Percentiles rank a stretch among this genome's conserved stretches.
phyloP scores from a whole-genome alignment of 768 basidiomycete genomes.

The Boletus reticuloceps region DNA sequence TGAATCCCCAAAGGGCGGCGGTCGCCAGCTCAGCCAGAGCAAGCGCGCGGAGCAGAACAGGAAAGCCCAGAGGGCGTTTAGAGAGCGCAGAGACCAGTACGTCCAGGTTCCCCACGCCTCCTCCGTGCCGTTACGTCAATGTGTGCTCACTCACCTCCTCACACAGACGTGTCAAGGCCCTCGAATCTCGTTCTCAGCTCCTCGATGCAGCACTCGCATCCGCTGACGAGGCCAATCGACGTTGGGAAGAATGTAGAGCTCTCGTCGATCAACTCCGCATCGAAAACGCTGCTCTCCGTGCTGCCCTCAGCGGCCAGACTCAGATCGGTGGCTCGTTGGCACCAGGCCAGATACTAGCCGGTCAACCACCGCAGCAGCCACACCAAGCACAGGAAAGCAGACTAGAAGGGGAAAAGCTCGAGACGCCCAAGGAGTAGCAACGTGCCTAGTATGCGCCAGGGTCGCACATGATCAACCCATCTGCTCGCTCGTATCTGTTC shows the following conservation, averaged over 20 bases:
- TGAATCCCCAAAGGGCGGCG: constrained; percentile 22
- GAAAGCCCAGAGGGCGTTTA: constrained; percentile 89
- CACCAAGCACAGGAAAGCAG: constrained; percentile 20
- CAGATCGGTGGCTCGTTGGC: constrained; percentile 34
- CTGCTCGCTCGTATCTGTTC: constrained; percentile 4
- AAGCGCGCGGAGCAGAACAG: constrained; percentile 94
- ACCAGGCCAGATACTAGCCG: constrained; percentile 26
- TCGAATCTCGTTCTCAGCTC: constrained; percentile 82
- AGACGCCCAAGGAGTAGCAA: constrained; percentile 26
- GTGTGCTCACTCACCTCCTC: constrained; percentile 11
- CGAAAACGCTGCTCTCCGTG: constrained; percentile 77
- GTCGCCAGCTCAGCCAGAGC: constrained; percentile 67
- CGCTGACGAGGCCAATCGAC: constrained; percentile 84
- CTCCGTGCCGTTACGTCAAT: not conserved
- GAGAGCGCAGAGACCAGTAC: constrained; percentile 87
- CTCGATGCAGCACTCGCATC: constrained; percentile 83
- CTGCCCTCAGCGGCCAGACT: constrained; percentile 51
- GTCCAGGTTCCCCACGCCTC: constrained; percentile 20
- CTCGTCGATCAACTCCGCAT: constrained; percentile 85
- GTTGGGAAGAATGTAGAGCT: constrained; percentile 89
- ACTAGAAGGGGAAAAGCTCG: constrained; percentile 28
- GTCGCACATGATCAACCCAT: not conserved
- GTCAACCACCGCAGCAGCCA: constrained; percentile 20
- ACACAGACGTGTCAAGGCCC: constrained; percentile 77
- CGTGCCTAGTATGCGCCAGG: not conserved